phyloP scores from a whole-genome alignment of 2,329 filamentous ascomycete genomes.

The Microascus cirrosus region DNA sequence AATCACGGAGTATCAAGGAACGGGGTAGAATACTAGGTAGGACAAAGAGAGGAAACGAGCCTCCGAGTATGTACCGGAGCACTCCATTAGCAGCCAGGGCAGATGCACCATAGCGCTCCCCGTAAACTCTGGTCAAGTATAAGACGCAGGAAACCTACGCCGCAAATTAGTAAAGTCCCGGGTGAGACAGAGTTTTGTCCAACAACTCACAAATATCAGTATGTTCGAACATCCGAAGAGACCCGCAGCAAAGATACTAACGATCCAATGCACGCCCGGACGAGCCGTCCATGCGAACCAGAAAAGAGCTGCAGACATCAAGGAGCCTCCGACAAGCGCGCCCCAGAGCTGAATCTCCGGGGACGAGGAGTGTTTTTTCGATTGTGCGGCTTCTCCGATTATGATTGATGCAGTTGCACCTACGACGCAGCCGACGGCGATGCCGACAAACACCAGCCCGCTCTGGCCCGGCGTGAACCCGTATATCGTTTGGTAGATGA shows the following conservation, averaged over 20 bases:
- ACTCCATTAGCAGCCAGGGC: background rate
- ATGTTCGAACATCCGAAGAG: conserved; percentile 35
- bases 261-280: conserved; percentile 43
- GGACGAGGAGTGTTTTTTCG: background rate
- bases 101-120: background rate
- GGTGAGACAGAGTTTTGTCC: no score
- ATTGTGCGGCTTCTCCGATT: background rate
- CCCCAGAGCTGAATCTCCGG: conserved; percentile 29
- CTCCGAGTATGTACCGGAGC: background rate
- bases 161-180: background rate
- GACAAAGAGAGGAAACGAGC: background rate
- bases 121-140: background rate
- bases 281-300: conserved; percentile 57
- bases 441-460: conserved; percentile 51
- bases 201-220: no score
- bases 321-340: conserved; percentile 45
- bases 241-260: conserved; percentile 30
- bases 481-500: conserved; percentile 48
- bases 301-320: conserved; percentile 49
- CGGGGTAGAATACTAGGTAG: conserved; percentile 12
- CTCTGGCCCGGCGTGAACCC: conserved; percentile 47
- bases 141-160: background rate
- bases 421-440: conserved; percentile 50
- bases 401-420: conserved; percentile 50
- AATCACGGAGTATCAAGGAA: background rate